phyloP scores from a whole-genome alignment of 768 basidiomycete genomes.

The Termitomyces sp. region DNA sequence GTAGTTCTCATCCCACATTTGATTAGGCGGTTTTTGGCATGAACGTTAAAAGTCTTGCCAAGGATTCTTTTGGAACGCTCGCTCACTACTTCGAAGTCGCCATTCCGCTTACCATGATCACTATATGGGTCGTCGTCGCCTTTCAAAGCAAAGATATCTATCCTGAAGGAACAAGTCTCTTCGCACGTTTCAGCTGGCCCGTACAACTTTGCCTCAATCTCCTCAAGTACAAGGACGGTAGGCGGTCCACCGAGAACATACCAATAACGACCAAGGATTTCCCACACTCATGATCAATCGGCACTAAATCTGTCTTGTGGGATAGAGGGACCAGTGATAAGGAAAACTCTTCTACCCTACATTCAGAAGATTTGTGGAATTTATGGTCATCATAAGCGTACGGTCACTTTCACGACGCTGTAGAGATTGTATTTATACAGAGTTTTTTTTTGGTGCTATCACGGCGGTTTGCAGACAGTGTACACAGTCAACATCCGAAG shows the following conservation, averaged over 20 bases:
- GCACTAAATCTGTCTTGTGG: too few relatives aligned
- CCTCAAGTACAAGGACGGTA: neutral
- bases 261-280: conserved; percentile 3
- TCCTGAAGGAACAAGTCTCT: neutral
- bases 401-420: neutral
- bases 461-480: too few relatives aligned
- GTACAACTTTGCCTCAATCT: conserved; percentile 17
- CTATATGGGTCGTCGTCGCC: conserved; percentile 52
- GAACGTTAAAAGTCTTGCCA: conserved; percentile 42
- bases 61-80: conserved; percentile 28
- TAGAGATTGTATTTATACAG: neutral
- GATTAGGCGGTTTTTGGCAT: conserved; percentile 51
- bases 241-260: neutral
- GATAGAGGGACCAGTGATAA: neutral
- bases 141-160: conserved; percentile 42
- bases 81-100: conserved; percentile 37
- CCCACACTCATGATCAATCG: neutral
- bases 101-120: conserved; percentile 40
- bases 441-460: neutral
- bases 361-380: neutral
- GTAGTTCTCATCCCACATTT: neutral
- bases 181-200: conserved; percentile 28
- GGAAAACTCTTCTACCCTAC: neutral
- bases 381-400: neutral
- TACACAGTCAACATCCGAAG: too few relatives aligned